Evolutionary conservation across 1,139 yeast genomes (phyloP), one percentile per base, ranked within the genome.

Genomic region (Yamadazyma sp.): DNA sequence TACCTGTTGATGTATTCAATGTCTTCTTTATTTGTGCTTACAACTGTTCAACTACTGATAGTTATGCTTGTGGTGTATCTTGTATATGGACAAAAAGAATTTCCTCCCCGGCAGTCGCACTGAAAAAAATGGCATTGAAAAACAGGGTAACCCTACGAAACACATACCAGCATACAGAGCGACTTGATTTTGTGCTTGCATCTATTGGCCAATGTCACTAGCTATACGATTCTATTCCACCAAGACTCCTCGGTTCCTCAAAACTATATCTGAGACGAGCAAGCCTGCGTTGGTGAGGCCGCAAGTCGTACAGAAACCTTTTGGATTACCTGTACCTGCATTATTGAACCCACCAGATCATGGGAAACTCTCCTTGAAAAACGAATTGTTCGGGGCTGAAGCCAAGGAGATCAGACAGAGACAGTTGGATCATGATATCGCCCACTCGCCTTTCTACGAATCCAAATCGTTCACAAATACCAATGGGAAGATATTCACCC

Each of bases 391-490:
- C 48, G 59, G 70, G 33, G 47, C 54, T 4, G 70, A 75, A 59
- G 64, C 74, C 42, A 63, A 75, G 66, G 73, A 82, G 70, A 49
- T 76, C 59, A 62, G 88, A 72, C 73, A 69, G 42, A 57, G 61
- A 45, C 64, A 67, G 45, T 64, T 87, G 44, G 89, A 87, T 53
- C 75, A 79, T 44, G 97, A 89, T 58, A 76, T 89, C 49, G 79
- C 87, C 28, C 87, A 84, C 54, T 86, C 96, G n/a, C 89, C 94
- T 18, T 81, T 88, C 69, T 83, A 84, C 52, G 95, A 89, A 50
- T 74, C 88, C 49, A 84, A 87, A 54, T 81, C 87, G 1, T 91
- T 82, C 58, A 71, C 84, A 38, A 83, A 83, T 50, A 86, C 94
- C 2, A 78, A 81, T 33, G 98, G 98, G 26, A 88, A 89, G 63